Conservation (phyloP, 202 grass and related monocot species). For the Thinopyrum obtusiflorum region DNA sequence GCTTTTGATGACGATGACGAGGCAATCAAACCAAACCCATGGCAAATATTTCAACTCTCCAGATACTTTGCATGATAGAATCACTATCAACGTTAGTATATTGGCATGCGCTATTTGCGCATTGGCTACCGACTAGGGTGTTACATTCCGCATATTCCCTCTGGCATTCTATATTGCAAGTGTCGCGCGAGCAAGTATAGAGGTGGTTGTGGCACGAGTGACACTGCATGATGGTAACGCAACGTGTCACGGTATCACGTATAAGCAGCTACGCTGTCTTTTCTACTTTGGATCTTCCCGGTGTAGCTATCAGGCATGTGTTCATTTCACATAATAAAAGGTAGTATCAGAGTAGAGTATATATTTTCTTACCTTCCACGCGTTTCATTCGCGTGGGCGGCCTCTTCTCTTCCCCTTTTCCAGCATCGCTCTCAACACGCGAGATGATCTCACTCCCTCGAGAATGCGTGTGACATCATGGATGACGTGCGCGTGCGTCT, state of each 20-base stretch:
- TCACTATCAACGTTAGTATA: not conserved
- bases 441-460: not conserved
- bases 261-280: not conserved
- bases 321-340: not conserved
- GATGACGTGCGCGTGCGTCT: not conserved
- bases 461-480: not conserved
- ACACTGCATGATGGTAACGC: not conserved
- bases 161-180: not conserved
- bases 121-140: not conserved
- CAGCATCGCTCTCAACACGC: not conserved
- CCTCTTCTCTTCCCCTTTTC: not conserved
- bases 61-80: not conserved
- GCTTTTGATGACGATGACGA: not conserved
- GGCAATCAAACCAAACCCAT: not conserved
- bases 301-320: not conserved
- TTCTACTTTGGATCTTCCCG: not conserved
- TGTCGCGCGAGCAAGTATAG: not conserved
- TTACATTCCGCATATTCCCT: not conserved
- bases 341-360: not conserved
- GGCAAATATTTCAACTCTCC: not conserved
- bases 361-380: not conserved
- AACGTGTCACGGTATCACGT: not conserved
- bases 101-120: not conserved
- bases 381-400: slow-evolving; percentile 30
- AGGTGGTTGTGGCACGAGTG: not conserved